Percentiles rank a stretch among this genome's conserved stretches.
Conservation (phyloP, 2,329 filamentous ascomycete genomes). For the Didymella glomerata region DNA sequence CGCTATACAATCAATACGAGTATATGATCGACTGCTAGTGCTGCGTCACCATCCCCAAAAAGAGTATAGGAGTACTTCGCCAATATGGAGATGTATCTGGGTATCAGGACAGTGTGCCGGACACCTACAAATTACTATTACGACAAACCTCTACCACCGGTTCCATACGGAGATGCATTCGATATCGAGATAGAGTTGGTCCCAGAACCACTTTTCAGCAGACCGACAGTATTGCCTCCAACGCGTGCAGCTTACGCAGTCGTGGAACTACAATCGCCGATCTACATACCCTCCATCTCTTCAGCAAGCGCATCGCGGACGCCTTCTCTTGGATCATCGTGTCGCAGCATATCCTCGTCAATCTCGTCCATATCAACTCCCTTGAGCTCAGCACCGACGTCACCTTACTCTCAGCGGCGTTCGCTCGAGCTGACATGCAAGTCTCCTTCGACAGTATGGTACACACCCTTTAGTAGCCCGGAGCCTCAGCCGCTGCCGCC, state of each 20-base stretch:
- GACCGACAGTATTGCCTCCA: constrained; percentile 28
- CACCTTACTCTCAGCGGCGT: constrained; percentile 11
- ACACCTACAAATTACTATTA: constrained; percentile 18
- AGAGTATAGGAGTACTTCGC: constrained; percentile 2
- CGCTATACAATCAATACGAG: constrained; percentile 17
- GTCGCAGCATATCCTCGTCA: constrained; percentile 15
- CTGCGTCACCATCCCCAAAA: not conserved
- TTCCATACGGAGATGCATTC: constrained; percentile 13
- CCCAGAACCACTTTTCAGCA: constrained; percentile 42
- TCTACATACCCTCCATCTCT: constrained; percentile 24
- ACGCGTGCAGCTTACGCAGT: constrained; percentile 32
- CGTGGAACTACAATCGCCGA: constrained; percentile 30
- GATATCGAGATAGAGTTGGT: constrained; percentile 30
- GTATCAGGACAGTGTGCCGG: constrained; percentile 15
- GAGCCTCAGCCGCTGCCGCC: constrained; percentile 22
- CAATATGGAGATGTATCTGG: constrained; percentile 8
- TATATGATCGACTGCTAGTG: constrained; percentile 10
- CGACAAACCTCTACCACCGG: constrained; percentile 26
- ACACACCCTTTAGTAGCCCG: constrained; percentile 20
- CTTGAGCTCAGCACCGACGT: constrained; percentile 15
- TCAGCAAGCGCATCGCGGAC: constrained; percentile 5
- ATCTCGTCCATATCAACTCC: constrained; percentile 9
- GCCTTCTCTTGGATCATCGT: constrained; percentile 13
- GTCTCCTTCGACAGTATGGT: constrained; percentile 14
- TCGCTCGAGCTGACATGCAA: constrained; percentile 15